Percentiles rank a stretch among this genome's conserved stretches.
These are phyloP conservation scores for Gaeumannomyces tritici DNA, from an alignment of 2,329 filamentous ascomycete species.

Conservation along the genomic window DNA sequence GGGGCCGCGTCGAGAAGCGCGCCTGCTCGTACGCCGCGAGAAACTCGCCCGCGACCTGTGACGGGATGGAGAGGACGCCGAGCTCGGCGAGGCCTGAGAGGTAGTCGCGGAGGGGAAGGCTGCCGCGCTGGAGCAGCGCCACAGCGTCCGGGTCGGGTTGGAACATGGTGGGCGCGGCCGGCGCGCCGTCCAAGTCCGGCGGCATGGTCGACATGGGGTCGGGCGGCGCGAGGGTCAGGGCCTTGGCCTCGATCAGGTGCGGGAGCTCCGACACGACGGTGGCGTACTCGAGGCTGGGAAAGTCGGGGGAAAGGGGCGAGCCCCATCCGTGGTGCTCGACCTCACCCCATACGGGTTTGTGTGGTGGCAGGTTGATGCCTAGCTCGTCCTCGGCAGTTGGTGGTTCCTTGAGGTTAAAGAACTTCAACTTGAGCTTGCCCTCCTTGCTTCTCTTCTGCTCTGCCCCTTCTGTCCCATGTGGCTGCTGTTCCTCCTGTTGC, in stretches of 20 bases:
- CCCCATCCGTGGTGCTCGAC: conserved; percentile 86
- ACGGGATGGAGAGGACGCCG: conserved; percentile 41
- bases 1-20: conserved; percentile 64
- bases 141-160: conserved; percentile 57
- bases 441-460: conserved; percentile 1
- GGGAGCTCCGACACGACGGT: conserved; percentile 77
- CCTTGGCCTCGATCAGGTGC: conserved; percentile 85
- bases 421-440: conserved; percentile 2
- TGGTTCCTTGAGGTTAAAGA: conserved; percentile 7
- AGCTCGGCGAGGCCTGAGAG: conserved; percentile 59
- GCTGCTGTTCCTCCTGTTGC: conserved; percentile 1
- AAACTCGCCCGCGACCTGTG: conserved; percentile 46
- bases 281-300: conserved; percentile 74
- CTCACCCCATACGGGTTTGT: conserved; percentile 63
- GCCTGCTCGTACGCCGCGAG: conserved; percentile 72
- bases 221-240: conserved; percentile 70
- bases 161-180: conserved; percentile 18
- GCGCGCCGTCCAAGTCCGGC: conserved; percentile 9
- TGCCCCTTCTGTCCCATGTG: not conserved
- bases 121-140: conserved; percentile 58
- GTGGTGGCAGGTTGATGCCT: conserved; percentile 36
- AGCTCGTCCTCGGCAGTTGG: conserved; percentile 15
- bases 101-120: conserved; percentile 73
- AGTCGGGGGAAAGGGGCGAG: conserved; percentile 63
- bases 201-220: conserved; percentile 25